phyloP scores from a whole-genome alignment of 371 early-diverging fungal genomes.

The Furculomyces boomerangus region DNA sequence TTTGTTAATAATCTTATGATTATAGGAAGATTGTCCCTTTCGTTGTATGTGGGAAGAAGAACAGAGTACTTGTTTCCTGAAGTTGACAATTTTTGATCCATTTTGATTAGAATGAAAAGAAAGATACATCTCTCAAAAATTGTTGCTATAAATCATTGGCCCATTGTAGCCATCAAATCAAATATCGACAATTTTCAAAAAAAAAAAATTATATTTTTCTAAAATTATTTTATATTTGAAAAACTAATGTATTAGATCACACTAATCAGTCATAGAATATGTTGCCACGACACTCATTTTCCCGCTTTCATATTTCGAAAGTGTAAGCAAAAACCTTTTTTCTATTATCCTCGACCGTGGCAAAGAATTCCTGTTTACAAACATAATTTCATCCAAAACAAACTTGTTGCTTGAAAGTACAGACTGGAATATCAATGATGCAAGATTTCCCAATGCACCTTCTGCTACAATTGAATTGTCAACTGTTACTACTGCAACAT shows the following conservation, averaged over 20 bases:
- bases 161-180: too few relatives aligned
- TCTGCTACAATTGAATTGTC: not conserved
- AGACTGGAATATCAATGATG: conserved; percentile 40
- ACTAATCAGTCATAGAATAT: conserved; percentile 11
- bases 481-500: not conserved
- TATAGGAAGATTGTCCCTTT: conserved; percentile 90
- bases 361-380: conserved; percentile 38
- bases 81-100: not conserved
- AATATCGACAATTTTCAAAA: too few relatives aligned
- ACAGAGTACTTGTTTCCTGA: conserved; percentile 54
- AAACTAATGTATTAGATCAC: too few relatives aligned
- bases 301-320: conserved; percentile 18
- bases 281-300: conserved; percentile 20
- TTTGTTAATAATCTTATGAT: conserved; percentile 81
- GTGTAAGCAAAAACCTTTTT: not conserved
- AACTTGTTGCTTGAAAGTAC: conserved; percentile 56
- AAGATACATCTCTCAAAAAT: too few relatives aligned
- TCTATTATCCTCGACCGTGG: conserved; percentile 25
- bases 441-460: conserved; percentile 7
- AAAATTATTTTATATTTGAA: too few relatives aligned
- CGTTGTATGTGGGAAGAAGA: conserved; percentile 97
- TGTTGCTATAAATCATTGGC: too few relatives aligned
- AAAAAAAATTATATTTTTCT: too few relatives aligned
- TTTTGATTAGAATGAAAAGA: too few relatives aligned
- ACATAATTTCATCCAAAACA: conserved; percentile 46